Evolutionary conservation across 108 stramenopile genomes (phyloP).

Genomic region (Skeletonema tropicum): DNA sequence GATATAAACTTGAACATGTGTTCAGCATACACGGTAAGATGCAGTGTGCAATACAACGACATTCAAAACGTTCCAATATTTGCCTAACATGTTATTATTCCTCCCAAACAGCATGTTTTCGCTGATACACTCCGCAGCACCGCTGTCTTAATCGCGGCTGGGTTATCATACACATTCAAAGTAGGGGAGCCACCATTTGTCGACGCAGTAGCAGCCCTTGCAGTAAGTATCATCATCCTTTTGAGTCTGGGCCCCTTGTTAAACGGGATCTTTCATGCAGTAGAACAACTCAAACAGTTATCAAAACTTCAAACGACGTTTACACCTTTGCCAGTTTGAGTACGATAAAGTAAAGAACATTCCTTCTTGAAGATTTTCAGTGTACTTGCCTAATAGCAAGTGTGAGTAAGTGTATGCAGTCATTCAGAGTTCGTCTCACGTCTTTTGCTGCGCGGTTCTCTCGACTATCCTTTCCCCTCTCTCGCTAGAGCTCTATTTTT

Average conservation of each 20-base stretch:
- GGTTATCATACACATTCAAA: slow-evolving; percentile 51
- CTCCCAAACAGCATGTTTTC: slow-evolving; percentile 65
- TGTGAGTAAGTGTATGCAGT: too few relatives aligned
- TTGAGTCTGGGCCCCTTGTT: slow-evolving; percentile 67
- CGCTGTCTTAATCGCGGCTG: slow-evolving; percentile 72
- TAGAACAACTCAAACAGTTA: slow-evolving; percentile 20
- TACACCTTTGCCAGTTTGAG: background rate
- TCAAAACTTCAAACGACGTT: slow-evolving; percentile 17
- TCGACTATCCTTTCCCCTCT: too few relatives aligned
- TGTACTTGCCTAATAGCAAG: too few relatives aligned
- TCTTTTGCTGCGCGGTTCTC: too few relatives aligned
- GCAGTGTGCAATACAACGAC: background rate
- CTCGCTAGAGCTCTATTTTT: too few relatives aligned
- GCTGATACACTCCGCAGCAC: slow-evolving; percentile 83
- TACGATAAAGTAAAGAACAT: too few relatives aligned
- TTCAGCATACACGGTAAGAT: slow-evolving; percentile 79
- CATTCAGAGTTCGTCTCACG: too few relatives aligned
- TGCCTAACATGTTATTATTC: background rate
- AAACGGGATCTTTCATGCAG: slow-evolving; percentile 36
- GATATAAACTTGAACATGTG: slow-evolving; percentile 82
- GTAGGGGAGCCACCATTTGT: slow-evolving; percentile 61
- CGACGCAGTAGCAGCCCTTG: slow-evolving; percentile 76
- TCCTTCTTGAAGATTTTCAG: background rate
- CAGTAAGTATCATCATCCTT: slow-evolving; percentile 71
- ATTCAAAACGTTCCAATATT: background rate